Base-by-base conservation (phyloP, 2,329 filamentous ascomycete species). In the Biscogniauxia marginata region DNA sequence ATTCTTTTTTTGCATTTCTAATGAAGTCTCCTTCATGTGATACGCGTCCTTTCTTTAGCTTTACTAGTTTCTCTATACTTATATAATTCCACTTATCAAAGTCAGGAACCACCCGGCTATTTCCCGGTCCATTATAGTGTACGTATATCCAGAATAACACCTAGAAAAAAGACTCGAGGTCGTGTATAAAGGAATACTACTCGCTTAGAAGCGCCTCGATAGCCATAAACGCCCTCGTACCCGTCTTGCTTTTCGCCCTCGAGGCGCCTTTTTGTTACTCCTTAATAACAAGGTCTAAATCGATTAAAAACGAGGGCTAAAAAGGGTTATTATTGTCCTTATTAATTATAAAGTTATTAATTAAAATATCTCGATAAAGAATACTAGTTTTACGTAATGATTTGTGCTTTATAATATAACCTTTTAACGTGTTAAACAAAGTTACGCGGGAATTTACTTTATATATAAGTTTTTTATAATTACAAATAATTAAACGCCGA, bases 341-440 rank as follows among this genome's bases (percentile, higher is more conserved):
- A 53, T 77, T 75, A 5, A 78, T 67, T 58, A 79, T 73, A 4
- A 77, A 63, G 56, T 78, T 78, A 48, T 71, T 69, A 34, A 67
- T 64, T 6, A 72, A 77, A 22, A 78, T 73, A 58, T 77, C 72
- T 56, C 72, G 56, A 52, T 77, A 70, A 45, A 77, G 66, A 44
- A 77, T 63, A 45, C 70, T 67, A 48, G 69, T 65, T 50, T 65
- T 60, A 39, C 64, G 52, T 20, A 66, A 54, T 20, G 66, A 72
- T 56, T 73, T 58, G 54, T 75, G 65, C 19, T 70, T 70, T 61
- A 58, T 13, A 55, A 75, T 73, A 53, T 71, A 74, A 43, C 62
- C 65, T 51, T 71, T 66, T 7, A 76, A 34, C 43, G 65, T 71
- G 53, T 54, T 48, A 56, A 77, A 67, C 22, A 76, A 58, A 24